Evolutionary conservation across 148 eudicot species (phyloP), one percentile per base, ranked within the genome.

Genomic region (Rhododendron simsii): DNA sequence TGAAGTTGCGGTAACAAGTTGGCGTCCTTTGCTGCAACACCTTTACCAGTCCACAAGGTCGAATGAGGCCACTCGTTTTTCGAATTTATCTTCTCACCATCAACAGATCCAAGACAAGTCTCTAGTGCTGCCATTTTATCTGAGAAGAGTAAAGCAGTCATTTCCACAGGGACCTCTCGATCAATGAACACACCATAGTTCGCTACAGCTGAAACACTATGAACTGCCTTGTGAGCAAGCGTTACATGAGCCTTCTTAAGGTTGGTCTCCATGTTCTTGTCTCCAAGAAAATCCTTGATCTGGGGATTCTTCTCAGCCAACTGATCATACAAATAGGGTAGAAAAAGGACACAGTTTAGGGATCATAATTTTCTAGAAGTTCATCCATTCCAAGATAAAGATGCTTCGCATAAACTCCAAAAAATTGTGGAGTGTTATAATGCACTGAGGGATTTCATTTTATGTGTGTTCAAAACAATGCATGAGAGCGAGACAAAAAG

Each of bases 61-160:
- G 93, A 91, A 86, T 97, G 99, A 37, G 99, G 98, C 98, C 99
- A 97, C 88, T 91, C 86, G 51, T 95, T 97, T 85, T 89, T 92
- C 2, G 96, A 92, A 37, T 33, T 84, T 14, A 97, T 85, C 86
- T 88, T 92, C 86, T 95, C 98, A 7, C 94, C 98, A 75, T 93
- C 96, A 33, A 93, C 92, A 50, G 91, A 90, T 57, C 99, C 98
- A 75, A 93, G 89, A 1, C 87, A 85, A n/a, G 93, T 93, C 90
- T 97, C 99, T 48, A 97, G 82, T 18, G 99, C 98, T 80, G 98
- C 98, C 87, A 91, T 59, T 69, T 91, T 94, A 86, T 94, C 95
- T 4, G 95, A 90, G 89, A 95, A 91, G 79, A 95, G 74, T 11
- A 97, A 77, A 37, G 95, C 96, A 3, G 90, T 92, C 82, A 97